Evolutionary conservation across 73 alveolate genomes (phyloP), one percentile per base, ranked within the genome.

Genomic region (Breviolum minutum): DNA sequence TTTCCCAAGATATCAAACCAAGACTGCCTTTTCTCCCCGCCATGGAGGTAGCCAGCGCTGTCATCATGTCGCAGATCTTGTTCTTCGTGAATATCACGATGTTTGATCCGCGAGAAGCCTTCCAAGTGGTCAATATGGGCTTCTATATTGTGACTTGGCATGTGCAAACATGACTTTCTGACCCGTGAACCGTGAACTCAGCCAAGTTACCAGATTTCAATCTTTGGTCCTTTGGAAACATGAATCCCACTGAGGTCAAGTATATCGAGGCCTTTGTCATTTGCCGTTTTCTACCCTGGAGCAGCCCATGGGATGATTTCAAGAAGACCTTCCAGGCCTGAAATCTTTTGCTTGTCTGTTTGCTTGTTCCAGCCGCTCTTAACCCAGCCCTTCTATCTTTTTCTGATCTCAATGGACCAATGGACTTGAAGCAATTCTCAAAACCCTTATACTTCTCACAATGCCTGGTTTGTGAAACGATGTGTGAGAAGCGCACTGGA

Each of bases 51-150:
- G 97, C 97, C 70, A 91, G 97, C 64, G 97, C 89, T 0, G 89
- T 26, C 64, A 91, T 73, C 76, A 73, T 91, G 97, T 91, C 97
- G 32, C 80, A 74, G 89, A 91, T 91, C 66, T 79, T 91, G 63
- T 91, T 91, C 89, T 91, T 91, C 29, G 97, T 91, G 81, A 91
- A 91, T 70, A 91, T 91, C 89, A 74, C 97, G 22, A 63, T 91
- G 66, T 91, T 91, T 14, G 97, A 91, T 40, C 97, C 97, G 32
- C 97, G 97, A 24, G 97, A 91, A 61, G 97, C 97, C 6, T 91
- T 91, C 79, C 97, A 91, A 66, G 85, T 91, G 60, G 79, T 91
- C 79, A 91, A 91, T 64, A 63, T 79, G 40, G 97, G 97, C 64
- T 91, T 91, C 24, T 91, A 91, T 88, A 91, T 91, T 24, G 94